A percentile compares a stretch with the other conserved stretches of the same genome.
phyloP scores from a whole-genome alignment of 148 eudicot genomes.

The Cornus kousa region DNA sequence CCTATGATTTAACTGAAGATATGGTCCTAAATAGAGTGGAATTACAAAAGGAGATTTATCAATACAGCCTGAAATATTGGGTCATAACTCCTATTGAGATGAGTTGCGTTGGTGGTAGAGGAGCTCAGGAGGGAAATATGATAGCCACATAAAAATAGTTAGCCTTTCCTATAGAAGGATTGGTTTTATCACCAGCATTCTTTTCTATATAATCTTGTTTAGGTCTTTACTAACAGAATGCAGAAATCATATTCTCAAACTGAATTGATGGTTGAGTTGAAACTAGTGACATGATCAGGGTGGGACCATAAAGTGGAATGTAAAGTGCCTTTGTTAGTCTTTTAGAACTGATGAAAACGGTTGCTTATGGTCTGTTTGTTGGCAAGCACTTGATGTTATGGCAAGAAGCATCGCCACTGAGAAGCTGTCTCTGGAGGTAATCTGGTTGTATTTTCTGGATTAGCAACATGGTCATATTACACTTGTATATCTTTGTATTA shows the following conservation, averaged over 20 bases:
- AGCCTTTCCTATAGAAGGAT: background rate
- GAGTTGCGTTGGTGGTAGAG: background rate
- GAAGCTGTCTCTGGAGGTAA: background rate
- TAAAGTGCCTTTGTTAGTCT: background rate
- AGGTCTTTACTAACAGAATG: background rate
- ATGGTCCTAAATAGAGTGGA: background rate
- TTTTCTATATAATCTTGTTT: background rate
- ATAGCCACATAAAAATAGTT: background rate
- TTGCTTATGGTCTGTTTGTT: conserved; percentile 1
- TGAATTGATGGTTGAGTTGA: background rate
- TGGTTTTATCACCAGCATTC: background rate
- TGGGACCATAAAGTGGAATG: background rate
- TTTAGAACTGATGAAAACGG: background rate
- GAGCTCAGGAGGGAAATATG: background rate
- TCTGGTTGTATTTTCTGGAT: background rate
- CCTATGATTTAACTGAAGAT: background rate
- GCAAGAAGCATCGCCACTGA: background rate
- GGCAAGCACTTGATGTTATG: background rate
- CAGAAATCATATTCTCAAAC: background rate
- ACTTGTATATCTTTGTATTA: background rate
- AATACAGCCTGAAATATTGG: background rate
- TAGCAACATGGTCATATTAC: background rate
- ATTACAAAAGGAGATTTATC: background rate
- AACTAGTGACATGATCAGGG: background rate
- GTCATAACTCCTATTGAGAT: background rate